Base-by-base conservation (phyloP, 805 yeast genomes). In the Candida ficus region DNA sequence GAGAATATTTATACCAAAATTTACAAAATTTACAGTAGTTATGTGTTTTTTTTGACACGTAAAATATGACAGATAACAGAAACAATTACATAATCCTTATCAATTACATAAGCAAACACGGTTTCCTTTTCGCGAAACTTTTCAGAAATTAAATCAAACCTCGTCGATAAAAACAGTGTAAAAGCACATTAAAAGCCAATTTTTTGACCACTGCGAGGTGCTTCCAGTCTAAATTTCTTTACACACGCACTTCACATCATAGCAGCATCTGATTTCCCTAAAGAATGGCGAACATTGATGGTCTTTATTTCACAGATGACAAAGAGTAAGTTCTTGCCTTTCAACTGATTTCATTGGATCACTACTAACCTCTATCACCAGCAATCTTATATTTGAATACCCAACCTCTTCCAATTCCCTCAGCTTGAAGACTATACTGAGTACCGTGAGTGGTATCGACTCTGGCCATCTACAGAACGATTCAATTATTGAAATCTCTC, bases 251-350 rank as follows among this genome's bases (percentile, higher is more conserved):
- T n/a, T n/a, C n/a, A n/a, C n/a, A n/a, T n/a, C n/a, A n/a, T n/a
- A n/a, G n/a, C 11, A 5, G 10, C 26, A 10, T 23, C 11, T 23
- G 26, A 23, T 23, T 23, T 26, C 12, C n/a, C 12, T 26, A 26
- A 20, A 38, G 35, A 28, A 61, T 61, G 65, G 53, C 62, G 46
- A 45, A 61, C 12, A 59, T 66, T 38, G 66, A 60, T 39, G 71
- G 70, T 19, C 48, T 67, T 17, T 67, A 65, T 43, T 58, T 67
- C 8, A 56, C 68, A 21, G 73, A 68, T 49, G 59, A 60, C 35
- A 62, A 59, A 43, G 69, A 67, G 68, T 65, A 47, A 22, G 64
- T 54, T 10, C 4, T 11, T 16, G 8, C 20, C 13, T 17, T 30
- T 25, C 5, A 7, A 7, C 27, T 25, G 14, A 20, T 31, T 8